Evolutionary conservation across 441 rosid genomes (phyloP), one percentile per base, ranked within the genome.

Genomic region (Flueggea neowawraea): DNA sequence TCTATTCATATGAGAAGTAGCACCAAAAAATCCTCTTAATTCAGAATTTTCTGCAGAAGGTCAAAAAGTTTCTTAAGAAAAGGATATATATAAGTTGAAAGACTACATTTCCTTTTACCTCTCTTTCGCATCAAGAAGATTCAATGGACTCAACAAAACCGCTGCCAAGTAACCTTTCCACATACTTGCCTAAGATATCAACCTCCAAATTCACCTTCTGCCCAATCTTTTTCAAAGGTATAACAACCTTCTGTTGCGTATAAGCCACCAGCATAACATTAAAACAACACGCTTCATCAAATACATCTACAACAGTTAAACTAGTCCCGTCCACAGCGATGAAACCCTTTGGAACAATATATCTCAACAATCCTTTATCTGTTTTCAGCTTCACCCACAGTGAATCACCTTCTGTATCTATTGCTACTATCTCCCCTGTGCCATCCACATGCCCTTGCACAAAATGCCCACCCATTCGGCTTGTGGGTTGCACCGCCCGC

Each of bases 361-460:
- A 90, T 67, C 76, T 82, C 70, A 92, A 44, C 58, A 92, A 47
- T n/a, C 58, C 72, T 62, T 75, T 67, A 10, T 79, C 78, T 1
- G 77, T 78, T 70, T 80, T 86, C 55, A 92, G 88, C 69, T 86
- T 90, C 43, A 92, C 73, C 98, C 97, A 88, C 73, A 92, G 41
- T 1, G 97, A 92, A 61, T 92, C 98, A 8, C 76, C 84, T 52
- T 92, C 97, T 7, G 67, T 66, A 31, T 78, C 88, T 80, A 73
- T 84, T 52, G 69, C 70, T 44, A 81, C 84, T 1, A 92, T 92
- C 85, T 69, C 85, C 54, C 96, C 98, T 11, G 90, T 87, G 5
- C 94, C 95, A 63, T 89, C 98, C 69, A 92, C 97, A 66, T 90
- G 96, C 6, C 98, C 98, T 80, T 92, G 98, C 75, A 92, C 98